Conservation (phyloP, 202 grass and related monocot genomes). For the Elaeis oleifera region DNA sequence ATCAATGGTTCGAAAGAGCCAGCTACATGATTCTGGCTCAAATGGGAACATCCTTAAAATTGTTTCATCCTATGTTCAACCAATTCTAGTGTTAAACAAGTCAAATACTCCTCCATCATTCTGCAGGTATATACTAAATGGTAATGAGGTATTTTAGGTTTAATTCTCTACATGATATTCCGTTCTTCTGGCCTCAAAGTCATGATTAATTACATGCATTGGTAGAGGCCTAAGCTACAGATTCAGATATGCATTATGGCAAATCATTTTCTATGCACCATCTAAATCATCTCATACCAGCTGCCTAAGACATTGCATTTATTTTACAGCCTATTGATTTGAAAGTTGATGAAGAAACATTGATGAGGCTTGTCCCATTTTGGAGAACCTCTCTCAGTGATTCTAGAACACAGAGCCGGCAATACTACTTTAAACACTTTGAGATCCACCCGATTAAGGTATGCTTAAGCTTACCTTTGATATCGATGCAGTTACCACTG, state of each 20-base stretch:
- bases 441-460: constrained; percentile 95
- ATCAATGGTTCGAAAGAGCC: constrained; percentile 58
- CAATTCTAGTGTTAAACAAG: constrained; percentile 62
- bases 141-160: constrained; percentile 22
- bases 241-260: no score
- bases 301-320: neutral
- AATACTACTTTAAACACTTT: constrained; percentile 79
- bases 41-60: constrained; percentile 51
- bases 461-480: constrained; percentile 10
- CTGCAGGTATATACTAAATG: constrained; percentile 36
- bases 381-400: constrained; percentile 74
- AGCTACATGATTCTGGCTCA: constrained; percentile 42
- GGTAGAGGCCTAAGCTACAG: no score
- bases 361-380: constrained; percentile 90
- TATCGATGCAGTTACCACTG: no score
- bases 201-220: no score
- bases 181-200: no score
- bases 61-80: constrained; percentile 45
- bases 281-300: neutral
- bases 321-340: constrained; percentile 66
- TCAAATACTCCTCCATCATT: constrained; percentile 64
- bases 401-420: constrained; percentile 33
- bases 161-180: constrained; percentile 9
- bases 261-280: no score
- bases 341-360: constrained; percentile 74